Percentiles rank a stretch among this genome's conserved stretches.
Conservation (phyloP, 129 eudicot genomes). For the Gnaphalium uliginosum region DNA sequence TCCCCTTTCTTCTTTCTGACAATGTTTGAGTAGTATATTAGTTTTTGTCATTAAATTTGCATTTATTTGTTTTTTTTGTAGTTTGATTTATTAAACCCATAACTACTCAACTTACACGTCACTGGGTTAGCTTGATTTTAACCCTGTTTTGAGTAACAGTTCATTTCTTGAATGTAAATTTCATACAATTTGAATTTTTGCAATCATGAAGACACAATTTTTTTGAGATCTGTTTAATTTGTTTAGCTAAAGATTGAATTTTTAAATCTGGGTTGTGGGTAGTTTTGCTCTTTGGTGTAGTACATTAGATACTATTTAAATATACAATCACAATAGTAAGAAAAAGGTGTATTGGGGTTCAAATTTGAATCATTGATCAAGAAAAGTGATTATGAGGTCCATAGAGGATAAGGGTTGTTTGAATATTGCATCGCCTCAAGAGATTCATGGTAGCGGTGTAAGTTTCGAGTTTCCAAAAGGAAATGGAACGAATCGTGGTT, state of each 20-base stretch:
- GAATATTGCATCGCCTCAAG: constrained; percentile 50
- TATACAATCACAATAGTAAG: not conserved
- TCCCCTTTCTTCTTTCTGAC: not conserved
- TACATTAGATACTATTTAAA: not conserved
- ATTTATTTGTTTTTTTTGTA: no score
- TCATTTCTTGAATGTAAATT: not conserved
- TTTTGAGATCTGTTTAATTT: constrained; percentile 1
- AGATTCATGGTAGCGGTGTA: constrained; percentile 31
- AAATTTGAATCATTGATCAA: constrained; percentile 21
- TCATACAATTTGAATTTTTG: not conserved
- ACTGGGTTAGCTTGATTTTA: constrained; percentile 3
- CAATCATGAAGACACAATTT: not conserved
- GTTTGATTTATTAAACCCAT: not conserved
- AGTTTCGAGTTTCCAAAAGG: constrained; percentile 79
- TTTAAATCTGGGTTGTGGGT: constrained; percentile 22
- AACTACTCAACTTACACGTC: not conserved
- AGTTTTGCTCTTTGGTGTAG: not conserved
- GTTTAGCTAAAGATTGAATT: not conserved
- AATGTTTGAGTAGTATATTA: not conserved
- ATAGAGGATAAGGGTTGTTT: constrained; percentile 76
- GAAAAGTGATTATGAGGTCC: constrained; percentile 61
- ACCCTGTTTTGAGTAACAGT: not conserved
- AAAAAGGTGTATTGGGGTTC: not conserved
- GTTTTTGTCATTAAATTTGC: not conserved
- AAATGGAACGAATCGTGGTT: constrained; percentile 50